Base-by-base conservation (phyloP, 2,329 filamentous ascomycete genomes). In the Exophiala oligosperma region DNA sequence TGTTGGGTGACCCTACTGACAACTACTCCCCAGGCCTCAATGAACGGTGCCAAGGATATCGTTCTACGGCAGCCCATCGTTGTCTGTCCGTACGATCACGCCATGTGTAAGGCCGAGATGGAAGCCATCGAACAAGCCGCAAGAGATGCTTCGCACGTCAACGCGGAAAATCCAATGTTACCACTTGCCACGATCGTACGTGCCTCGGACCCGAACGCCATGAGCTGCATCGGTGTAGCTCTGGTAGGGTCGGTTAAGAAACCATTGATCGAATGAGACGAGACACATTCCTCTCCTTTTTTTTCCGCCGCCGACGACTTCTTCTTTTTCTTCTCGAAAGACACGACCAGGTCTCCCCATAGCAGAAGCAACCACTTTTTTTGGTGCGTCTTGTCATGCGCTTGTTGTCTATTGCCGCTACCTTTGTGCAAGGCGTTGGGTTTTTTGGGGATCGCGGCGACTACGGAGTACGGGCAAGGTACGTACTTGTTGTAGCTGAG, bases 101-200 rank as follows among this genome's bases (percentile, higher is more conserved):
- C 95, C 65, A 90, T 89, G 14, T 99, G 94, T 77, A 97, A 96
- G 73, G 92, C 97, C 71, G 94, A 97, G 76, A 97, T 99, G 91
- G 92, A 96, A 68, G 92, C 92, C 38, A 97, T 99, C 63, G 92
- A 97, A 71, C 91, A 96, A 74, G 90, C 94, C 0, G 94, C 94
- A 44, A 93, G 92, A 73, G 93, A 97, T 67, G 93, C 94, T 1
- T 89, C 90, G 14, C 86, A 90, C 61, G 88, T 97, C 60, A 91
- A 93, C 66, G 89, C 89, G 0, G 91, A 95, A 61, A 94, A 94
- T 67, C 94, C 92, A 0, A 92, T 95, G 87, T 76, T 97, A n/a
- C 92, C 94, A 0, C 88, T 92, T 1, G 86, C 88, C 62, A 87
- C 84, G 6, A 94, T 99, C 62, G 84, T 97, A 57, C 81, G 89